A percentile compares a stretch with the other conserved stretches of the same genome.
These are phyloP conservation scores for Colletotrichum godetiae DNA, from an alignment of 2,329 filamentous ascomycete species.

Conservation along the genomic window DNA sequence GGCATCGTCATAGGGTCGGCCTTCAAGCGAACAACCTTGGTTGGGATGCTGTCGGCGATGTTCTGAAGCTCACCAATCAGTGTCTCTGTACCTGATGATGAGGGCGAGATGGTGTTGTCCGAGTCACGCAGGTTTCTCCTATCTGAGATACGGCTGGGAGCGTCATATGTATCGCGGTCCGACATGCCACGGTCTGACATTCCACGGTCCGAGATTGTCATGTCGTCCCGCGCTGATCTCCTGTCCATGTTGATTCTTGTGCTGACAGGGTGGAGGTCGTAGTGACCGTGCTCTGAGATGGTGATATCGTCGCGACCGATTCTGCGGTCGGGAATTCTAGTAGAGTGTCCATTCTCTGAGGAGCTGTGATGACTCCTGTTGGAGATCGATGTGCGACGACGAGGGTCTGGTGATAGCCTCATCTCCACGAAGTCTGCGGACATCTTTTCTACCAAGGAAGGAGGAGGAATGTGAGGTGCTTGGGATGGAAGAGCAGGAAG, in stretches of 20 bases:
- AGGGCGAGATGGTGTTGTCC: slow-evolving; percentile 41
- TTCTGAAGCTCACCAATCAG: slow-evolving; percentile 46
- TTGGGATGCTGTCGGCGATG: slow-evolving; percentile 24
- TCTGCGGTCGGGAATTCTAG: slow-evolving; percentile 31
- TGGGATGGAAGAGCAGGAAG: slow-evolving; percentile 29
- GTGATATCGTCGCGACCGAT: slow-evolving; percentile 31
- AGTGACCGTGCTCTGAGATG: slow-evolving; percentile 36
- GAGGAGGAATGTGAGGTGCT: slow-evolving; percentile 37
- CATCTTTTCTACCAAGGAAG: slow-evolving; percentile 35
- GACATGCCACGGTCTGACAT: slow-evolving; percentile 6
- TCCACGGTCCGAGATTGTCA: slow-evolving; percentile 18
- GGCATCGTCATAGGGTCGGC: slow-evolving; percentile 63
- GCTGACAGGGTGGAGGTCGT: slow-evolving; percentile 21
- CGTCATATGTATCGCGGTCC: slow-evolving; percentile 14
- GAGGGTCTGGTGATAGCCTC: slow-evolving; percentile 33
- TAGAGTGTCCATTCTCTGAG: slow-evolving; percentile 32
- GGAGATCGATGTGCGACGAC: slow-evolving; percentile 41
- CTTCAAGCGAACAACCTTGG: slow-evolving; percentile 59
- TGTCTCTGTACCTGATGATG: slow-evolving; percentile 47
- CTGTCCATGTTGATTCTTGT: slow-evolving; percentile 20
- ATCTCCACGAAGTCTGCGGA: slow-evolving; percentile 33
- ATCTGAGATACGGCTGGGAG: slow-evolving; percentile 36
- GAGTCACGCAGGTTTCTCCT: slow-evolving; percentile 37
- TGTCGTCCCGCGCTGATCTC: slow-evolving; percentile 12
- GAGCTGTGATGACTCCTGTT: slow-evolving; percentile 38